A percentile compares a stretch with the other conserved stretches of the same genome.
These are phyloP conservation scores for Carex pumila DNA, from an alignment of 176 grass and related monocot species.

Conservation along the genomic window DNA sequence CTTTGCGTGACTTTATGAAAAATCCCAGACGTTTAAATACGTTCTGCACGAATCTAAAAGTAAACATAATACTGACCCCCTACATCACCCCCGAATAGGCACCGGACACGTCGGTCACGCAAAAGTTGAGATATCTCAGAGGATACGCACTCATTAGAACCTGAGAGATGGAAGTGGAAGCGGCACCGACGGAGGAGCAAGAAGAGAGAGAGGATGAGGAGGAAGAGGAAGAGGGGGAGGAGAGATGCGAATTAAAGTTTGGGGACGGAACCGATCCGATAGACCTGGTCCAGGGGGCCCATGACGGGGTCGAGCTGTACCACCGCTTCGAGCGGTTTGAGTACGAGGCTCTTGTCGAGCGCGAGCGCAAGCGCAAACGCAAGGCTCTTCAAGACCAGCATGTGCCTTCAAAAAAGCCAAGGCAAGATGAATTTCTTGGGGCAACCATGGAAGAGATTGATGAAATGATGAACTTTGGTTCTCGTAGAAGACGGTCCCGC, in stretches of 20 bases:
- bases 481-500: constrained; percentile 41
- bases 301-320: constrained; percentile 36
- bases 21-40: no score
- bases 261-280: constrained; percentile 28
- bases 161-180: neutral
- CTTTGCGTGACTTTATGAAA: no score
- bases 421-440: constrained; percentile 48
- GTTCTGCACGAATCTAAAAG: no score
- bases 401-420: constrained; percentile 42
- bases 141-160: neutral
- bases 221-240: constrained; percentile 24
- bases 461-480: constrained; percentile 76
- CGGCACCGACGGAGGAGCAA: neutral
- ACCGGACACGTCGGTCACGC: no score
- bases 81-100: no score
- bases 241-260: constrained; percentile 28
- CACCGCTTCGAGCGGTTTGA: constrained; percentile 40
- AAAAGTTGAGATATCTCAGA: no score
- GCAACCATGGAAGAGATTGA: constrained; percentile 69
- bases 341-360: constrained; percentile 43
- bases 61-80: no score
- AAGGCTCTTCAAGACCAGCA: constrained; percentile 40
- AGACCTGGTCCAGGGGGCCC: constrained; percentile 20
- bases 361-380: constrained; percentile 44
- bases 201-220: constrained; percentile 9